Base-by-base conservation (phyloP, 768 basidiomycete genomes). In the Dacryopinax spathularia region DNA sequence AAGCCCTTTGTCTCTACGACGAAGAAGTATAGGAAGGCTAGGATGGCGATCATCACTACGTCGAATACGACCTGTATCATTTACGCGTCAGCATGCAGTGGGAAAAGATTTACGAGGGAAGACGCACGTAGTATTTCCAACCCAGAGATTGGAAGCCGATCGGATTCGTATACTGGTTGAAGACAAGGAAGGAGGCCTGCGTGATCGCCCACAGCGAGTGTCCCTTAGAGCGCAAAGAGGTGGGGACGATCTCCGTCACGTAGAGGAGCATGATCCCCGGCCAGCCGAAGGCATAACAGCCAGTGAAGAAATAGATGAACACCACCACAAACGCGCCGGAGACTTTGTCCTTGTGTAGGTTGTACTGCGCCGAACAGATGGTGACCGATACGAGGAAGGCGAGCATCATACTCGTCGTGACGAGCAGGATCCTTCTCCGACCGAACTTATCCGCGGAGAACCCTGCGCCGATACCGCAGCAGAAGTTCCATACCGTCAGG, bases 21-120 rank as follows among this genome's bases (percentile, higher is more conserved):
- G 61, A 65, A 65, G 48, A 68, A 68, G 63, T 64, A 68, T 69
- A 82, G 70, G 77, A 82, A 89, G 61, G 81, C 76, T 62, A 78
- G 73, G 75, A 89, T 87, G 71, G 82, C 81, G 37, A 75, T 77
- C 69, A 89, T 78, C 85, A 86, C 89, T 71, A 76, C 78, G 71
- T 82, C 80, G 73, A 89, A 89, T 61, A 88, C 82, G 70, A 88
- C 77, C 79, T 82, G 67, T 20, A 34, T 10, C 1, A 25, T 36
- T n/a, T n/a, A n/a, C n/a, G n/a, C 9, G 66, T 36, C 0, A 65
- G 60, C 3, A 61, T 41, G 33, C 63, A 27, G 60, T 61, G 41
- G 33, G 18, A 60, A 60, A 20, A 25, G 22, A 61, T 2, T 10
- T 6, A 34, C 22, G 18, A 20, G 4, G 10, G 25, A 22, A n/a